These are phyloP conservation scores for Sporisorium exsertum DNA, from an alignment of 1,284 basidiomycete genomes.

Conservation along the genomic window DNA sequence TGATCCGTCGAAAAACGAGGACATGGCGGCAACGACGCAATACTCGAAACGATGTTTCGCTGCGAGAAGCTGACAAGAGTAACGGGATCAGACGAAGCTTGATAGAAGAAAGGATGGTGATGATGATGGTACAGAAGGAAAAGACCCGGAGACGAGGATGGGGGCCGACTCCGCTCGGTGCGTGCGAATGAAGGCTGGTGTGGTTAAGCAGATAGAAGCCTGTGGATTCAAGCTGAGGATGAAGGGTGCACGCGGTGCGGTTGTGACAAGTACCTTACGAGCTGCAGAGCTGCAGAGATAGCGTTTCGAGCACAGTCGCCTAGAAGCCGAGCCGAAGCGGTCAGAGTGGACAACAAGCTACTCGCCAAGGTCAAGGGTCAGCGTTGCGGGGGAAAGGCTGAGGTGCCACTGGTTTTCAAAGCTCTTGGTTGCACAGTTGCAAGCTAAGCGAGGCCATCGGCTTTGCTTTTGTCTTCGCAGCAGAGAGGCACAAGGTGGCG, in stretches of 20 bases:
- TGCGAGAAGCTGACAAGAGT: background rate
- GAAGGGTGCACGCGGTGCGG: background rate
- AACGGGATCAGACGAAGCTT: too few species aligned
- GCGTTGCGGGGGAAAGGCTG: background rate
- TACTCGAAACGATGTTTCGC: background rate
- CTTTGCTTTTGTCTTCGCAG: background rate
- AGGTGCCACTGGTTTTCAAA: background rate
- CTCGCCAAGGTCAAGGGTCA: background rate
- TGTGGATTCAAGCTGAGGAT: background rate
- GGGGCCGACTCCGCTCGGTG: background rate
- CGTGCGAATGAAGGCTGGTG: background rate
- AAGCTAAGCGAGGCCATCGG: background rate
- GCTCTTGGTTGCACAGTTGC: background rate
- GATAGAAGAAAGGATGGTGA: background rate
- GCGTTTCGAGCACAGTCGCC: background rate
- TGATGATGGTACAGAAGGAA: background rate
- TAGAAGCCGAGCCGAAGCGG: background rate
- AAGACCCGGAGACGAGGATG: background rate
- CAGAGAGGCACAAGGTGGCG: slow-evolving; percentile 4
- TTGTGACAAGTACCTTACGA: background rate
- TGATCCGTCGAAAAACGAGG: slow-evolving; percentile 19
- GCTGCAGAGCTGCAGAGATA: background rate
- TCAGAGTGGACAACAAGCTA: background rate
- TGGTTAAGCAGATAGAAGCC: background rate
- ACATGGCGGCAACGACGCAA: slow-evolving; percentile 14